Conservation (phyloP, 2,329 filamentous ascomycete species). For the Trichoderma arundinaceum region DNA sequence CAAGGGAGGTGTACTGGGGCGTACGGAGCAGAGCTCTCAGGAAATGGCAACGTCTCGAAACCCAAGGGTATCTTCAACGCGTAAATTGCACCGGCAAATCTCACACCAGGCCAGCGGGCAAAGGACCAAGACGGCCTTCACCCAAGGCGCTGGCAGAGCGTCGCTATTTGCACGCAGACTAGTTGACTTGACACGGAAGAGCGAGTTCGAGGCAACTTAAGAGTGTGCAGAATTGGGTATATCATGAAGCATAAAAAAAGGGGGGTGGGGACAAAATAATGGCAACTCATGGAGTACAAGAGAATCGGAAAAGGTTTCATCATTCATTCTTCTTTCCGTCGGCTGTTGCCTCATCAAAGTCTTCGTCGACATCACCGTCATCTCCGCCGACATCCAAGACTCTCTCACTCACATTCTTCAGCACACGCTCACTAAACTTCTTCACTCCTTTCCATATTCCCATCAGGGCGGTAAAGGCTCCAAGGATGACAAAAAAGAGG, state of each 20-base stretch:
- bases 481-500: slow-evolving; percentile 78
- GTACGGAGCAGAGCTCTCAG: slow-evolving; percentile 47
- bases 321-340: slow-evolving; percentile 43
- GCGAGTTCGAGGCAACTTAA: slow-evolving; percentile 89
- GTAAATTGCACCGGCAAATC: slow-evolving; percentile 41
- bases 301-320: slow-evolving; percentile 27
- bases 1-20: slow-evolving; percentile 39
- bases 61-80: slow-evolving; percentile 39
- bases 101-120: slow-evolving; percentile 40
- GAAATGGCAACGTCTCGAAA: slow-evolving; percentile 33
- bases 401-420: slow-evolving; percentile 77
- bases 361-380: slow-evolving; percentile 53
- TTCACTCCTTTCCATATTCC: slow-evolving; percentile 83
- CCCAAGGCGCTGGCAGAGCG: slow-evolving; percentile 51
- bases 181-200: slow-evolving; percentile 86
- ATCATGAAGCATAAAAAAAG: background rate
- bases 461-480: slow-evolving; percentile 81
- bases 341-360: slow-evolving; percentile 46
- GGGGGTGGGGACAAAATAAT: slow-evolving; percentile 31
- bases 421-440: slow-evolving; percentile 70
- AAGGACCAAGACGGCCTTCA: slow-evolving; percentile 58
- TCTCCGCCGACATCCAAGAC: slow-evolving; percentile 80
- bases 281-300: background rate
- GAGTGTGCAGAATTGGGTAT: slow-evolving; percentile 71
- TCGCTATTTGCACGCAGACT: slow-evolving; percentile 94